Evolutionary conservation across 345 rosid species (phyloP).

Genomic region (Rhodomyrtus tomentosa): DNA sequence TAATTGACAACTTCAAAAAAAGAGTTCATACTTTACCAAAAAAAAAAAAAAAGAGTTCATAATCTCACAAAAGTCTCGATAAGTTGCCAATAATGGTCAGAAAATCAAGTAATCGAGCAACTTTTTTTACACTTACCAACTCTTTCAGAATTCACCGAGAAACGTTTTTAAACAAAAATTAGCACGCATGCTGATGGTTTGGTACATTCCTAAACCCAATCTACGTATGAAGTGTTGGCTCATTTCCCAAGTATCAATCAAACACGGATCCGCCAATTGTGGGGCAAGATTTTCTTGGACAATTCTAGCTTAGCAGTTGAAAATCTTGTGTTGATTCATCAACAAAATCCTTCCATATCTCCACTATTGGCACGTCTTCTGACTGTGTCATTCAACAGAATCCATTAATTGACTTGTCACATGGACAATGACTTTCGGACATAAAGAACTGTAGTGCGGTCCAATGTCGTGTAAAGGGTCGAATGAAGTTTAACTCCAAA

Average conservation of each 20-base stretch:
- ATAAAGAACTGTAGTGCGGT: not conserved
- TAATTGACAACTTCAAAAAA: too few relatives aligned
- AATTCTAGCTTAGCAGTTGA: not conserved
- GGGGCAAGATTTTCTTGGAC: not conserved
- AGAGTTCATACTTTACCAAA: too few relatives aligned
- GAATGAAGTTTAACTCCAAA: not conserved
- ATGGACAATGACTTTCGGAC: not conserved
- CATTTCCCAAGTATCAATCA: not conserved
- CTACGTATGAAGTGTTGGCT: not conserved
- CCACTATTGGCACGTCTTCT: not conserved
- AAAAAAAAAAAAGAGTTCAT: too few relatives aligned
- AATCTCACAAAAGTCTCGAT: too few relatives aligned
- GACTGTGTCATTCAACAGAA: not conserved
- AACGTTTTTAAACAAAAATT: not conserved
- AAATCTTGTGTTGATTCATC: not conserved
- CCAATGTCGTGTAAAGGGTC: not conserved
- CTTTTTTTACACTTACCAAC: too few relatives aligned
- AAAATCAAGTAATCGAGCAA: too few relatives aligned
- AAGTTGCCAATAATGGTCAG: too few relatives aligned
- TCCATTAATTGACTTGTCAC: not conserved
- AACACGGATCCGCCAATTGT: not conserved
- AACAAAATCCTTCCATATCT: not conserved
- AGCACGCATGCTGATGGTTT: not conserved
- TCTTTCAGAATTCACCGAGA: too few relatives aligned
- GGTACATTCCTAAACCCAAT: not conserved